A percentile compares a stretch with the other conserved stretches of the same genome.
These are phyloP conservation scores for Casuarina cunninghamiana DNA, from an alignment of 306 rosid genomes.

Conservation along the genomic window DNA sequence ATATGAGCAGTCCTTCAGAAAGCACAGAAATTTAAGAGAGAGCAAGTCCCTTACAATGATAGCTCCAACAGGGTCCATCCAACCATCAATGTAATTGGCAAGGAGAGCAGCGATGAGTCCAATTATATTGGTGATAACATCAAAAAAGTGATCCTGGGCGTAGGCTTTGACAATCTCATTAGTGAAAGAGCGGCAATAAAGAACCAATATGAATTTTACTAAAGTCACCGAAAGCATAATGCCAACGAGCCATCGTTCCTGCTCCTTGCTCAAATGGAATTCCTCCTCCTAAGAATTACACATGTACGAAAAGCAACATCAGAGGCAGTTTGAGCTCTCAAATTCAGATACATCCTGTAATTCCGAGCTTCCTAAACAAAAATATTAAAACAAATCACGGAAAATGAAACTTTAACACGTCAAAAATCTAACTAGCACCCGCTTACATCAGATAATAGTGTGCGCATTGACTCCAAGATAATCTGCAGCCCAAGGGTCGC, in stretches of 20 bases:
- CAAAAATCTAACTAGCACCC: conserved; percentile 9
- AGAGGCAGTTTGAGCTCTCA: conserved; percentile 9
- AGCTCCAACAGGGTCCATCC: conserved; percentile 99
- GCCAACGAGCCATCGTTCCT: conserved; percentile 91
- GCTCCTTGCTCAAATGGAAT: conserved; percentile 68
- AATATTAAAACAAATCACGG: neutral
- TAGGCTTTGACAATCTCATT: conserved; percentile 93
- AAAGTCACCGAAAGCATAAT: conserved; percentile 91
- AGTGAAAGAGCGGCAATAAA: conserved; percentile 85
- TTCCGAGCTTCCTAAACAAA: conserved; percentile 4
- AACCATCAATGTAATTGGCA: conserved; percentile 72
- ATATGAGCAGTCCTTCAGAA: neutral
- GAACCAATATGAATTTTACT: conserved; percentile 67
- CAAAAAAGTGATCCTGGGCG: conserved; percentile 98
- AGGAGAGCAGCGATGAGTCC: conserved; percentile 94
- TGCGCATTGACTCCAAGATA: conserved; percentile 85
- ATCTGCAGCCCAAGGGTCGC: conserved; percentile 98
- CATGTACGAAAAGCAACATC: neutral
- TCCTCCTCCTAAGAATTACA: conserved; percentile 46
- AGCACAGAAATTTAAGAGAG: neutral
- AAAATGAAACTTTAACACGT: conserved; percentile 3
- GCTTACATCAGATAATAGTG: conserved; percentile 68
- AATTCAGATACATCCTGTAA: neutral
- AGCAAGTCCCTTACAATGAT: conserved; percentile 72
- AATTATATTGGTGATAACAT: conserved; percentile 89